Evolutionary conservation across 2,329 filamentous ascomycete genomes (phyloP), one percentile per base, ranked within the genome.

Genomic region (Aspergillus floridensis): DNA sequence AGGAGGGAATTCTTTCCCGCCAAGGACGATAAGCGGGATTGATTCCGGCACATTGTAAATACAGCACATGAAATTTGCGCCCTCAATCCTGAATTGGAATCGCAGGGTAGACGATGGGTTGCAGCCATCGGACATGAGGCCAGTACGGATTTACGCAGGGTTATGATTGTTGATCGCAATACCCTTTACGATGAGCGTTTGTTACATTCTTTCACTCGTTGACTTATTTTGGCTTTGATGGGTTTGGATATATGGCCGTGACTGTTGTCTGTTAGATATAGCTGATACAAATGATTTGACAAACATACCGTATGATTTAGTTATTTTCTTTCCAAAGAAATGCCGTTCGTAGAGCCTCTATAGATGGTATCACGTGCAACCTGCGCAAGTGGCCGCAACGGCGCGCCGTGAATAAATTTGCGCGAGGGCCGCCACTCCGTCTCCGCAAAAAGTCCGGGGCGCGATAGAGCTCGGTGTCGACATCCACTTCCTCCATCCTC

Each of bases 21-120:
- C 32, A 74, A 74, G 57, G 69, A 68, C 56, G 67, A 66, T 64
- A 74, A 74, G 61, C 70, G 67, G 50, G 71, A 74, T 60, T 75
- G 60, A 67, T 48, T 49, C 26, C 5, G 12, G n/a, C 16, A 31
- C 38, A 54, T 58, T 67, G 59, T 66, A 64, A 57, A 66, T 66
- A 66, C 59, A 58, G 56, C 38, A 44, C 16, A 64, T 57, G 58
- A 44, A 62, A 60, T 53, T 59, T 61, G 58, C 60, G 57, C 58
- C 59, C 60, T 59, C 56, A 52, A 38, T 55, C 32, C 12, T 29
- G 26, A 29, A 7, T 61, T 55, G 58, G 50, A 58, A 59, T 57
- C 59, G 53, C 53, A 54, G 41, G 55, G 49, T 53, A 56, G 38
- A 47, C 58, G 58, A 35, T 56, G 24, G 44, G 24, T 49, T 60